Evolutionary conservation across 768 basidiomycete genomes (phyloP), one percentile per base, ranked within the genome.

Genomic region (Floccularia luteovirens): DNA sequence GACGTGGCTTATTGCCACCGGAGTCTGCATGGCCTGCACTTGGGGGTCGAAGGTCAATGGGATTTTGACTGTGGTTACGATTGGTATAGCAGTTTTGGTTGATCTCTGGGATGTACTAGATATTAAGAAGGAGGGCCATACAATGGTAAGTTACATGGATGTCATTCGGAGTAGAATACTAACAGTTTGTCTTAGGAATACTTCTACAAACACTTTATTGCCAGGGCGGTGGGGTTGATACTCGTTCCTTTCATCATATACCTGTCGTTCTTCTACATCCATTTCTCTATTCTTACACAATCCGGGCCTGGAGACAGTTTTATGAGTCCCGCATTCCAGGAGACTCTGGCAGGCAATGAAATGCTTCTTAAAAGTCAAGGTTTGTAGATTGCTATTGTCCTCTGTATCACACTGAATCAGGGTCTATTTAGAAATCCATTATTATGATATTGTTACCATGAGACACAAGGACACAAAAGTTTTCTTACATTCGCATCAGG

Each of bases 41-140:
- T 88, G 96, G 75, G 90, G 88, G 3, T 94, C 93, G 54, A 99
- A 99, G 62, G 96, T 98, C 63, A 97, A 97, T 50, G 96, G 96
- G 24, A 69, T 98, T 35, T 71, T 99, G 45, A 91, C 91, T 1
- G 97, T 99, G 42, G 41, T 79, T 30, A 77, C 88, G 11, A 80
- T 99, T 48, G 96, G 96, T 1, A 70, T 86, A 36, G 94, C 94
- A 4, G 96, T 98, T 31, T 55, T 88, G 22, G 79, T 94, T 44
- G 96, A 99, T 58, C 69, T 99, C 8, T 99, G 96, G 94, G 88
- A 84, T 48, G 71, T 98, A 31, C 62, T 98, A 52, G 96, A 99
- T 59, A 60, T 82, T 56, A 81, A 72, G 56, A 85, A 83, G 50
- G 83, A 61, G 32, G 61, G 85, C 1, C 67, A 82, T 44, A 74